Evolutionary conservation across 2,329 filamentous ascomycete genomes (phyloP), one percentile per base, ranked within the genome.

Genomic region (Phaeosphaeriaceae sp.): DNA sequence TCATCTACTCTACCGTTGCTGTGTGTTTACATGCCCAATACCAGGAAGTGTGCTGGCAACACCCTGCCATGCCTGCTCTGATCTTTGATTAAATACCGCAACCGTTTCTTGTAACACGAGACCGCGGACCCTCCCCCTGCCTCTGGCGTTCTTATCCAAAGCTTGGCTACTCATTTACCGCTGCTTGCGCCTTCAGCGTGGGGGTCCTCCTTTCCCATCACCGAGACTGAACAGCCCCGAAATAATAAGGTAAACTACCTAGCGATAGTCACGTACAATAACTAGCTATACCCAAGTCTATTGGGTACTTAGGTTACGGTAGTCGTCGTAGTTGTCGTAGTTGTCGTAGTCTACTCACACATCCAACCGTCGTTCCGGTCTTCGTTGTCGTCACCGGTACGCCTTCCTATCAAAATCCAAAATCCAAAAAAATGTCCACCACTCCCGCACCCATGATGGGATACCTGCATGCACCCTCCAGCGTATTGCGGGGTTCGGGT

Each of bases 21-120:
- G n/a, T n/a, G n/a, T n/a, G n/a, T n/a, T n/a, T n/a, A n/a, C n/a
- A n/a, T n/a, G n/a, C n/a, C n/a, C n/a, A n/a, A n/a, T n/a, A n/a
- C n/a, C n/a, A n/a, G n/a, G 46, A 45, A 50, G 40, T 39, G 47
- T 47, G 34, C 46, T 50, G 46, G 43, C 47, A 33, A 28, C 36
- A 29, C 30, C 29, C 36, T 33, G 28, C 33, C 35, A 40, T 37
- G 29, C 29, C 29, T n/a, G n/a, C 29, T 32, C 11, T n/a, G 29
- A 32, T n/a, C 33, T 35, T 17, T 34, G 38, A 35, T 37, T 57
- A 63, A 62, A 63, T 61, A 49, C 59, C 61, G 61, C 56, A 60
- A 41, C 18, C 43, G 18, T 35, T 23, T 48, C 29, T 18, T 36
- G n/a, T 33, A 30, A 44, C 30, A 17, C 8, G n/a, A n/a, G 12